Evolutionary conservation across 1,284 basidiomycete genomes (phyloP).

Genomic region (Erythrobasidium hasegawianum): DNA sequence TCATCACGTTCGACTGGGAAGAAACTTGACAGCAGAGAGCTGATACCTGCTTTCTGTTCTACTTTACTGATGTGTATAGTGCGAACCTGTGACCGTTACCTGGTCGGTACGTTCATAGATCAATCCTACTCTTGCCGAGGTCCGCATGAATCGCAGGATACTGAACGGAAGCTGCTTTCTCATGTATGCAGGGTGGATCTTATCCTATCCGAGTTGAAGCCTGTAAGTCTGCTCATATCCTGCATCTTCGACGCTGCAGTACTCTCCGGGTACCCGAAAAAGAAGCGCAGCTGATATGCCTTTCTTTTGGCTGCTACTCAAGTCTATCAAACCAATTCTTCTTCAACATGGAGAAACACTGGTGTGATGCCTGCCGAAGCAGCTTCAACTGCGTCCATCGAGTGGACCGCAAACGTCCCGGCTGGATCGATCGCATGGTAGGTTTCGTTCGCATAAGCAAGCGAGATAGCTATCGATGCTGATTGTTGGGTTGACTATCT

Average conservation of each 20-base stretch:
- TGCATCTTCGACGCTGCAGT: too few relatives aligned
- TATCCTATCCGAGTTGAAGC: slow-evolving; percentile 32
- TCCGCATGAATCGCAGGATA: background rate
- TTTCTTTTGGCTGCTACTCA: too few relatives aligned
- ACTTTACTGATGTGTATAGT: background rate
- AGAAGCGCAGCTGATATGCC: too few relatives aligned
- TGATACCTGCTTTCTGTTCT: too few relatives aligned
- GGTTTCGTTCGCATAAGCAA: background rate
- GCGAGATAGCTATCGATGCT: background rate
- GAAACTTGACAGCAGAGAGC: too few relatives aligned
- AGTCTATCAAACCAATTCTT: slow-evolving; percentile 28
- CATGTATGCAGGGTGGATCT: slow-evolving; percentile 17
- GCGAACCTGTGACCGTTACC: background rate
- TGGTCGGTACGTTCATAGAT: background rate
- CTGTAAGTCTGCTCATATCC: slow-evolving; percentile 20
- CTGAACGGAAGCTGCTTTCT: background rate
- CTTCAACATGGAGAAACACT: slow-evolving; percentile 25
- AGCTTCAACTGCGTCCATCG: slow-evolving; percentile 20
- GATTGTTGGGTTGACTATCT: background rate
- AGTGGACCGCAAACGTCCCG: slow-evolving; percentile 26
- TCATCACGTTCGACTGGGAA: too few relatives aligned
- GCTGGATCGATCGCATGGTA: slow-evolving; percentile 31
- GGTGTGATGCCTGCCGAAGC: slow-evolving; percentile 28
- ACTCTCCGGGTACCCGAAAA: too few relatives aligned
- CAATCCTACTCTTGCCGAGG: background rate